These are phyloP conservation scores for Kluyveromyces sp. DNA, from an alignment of 1,139 yeast genomes.

Conservation along the genomic window DNA sequence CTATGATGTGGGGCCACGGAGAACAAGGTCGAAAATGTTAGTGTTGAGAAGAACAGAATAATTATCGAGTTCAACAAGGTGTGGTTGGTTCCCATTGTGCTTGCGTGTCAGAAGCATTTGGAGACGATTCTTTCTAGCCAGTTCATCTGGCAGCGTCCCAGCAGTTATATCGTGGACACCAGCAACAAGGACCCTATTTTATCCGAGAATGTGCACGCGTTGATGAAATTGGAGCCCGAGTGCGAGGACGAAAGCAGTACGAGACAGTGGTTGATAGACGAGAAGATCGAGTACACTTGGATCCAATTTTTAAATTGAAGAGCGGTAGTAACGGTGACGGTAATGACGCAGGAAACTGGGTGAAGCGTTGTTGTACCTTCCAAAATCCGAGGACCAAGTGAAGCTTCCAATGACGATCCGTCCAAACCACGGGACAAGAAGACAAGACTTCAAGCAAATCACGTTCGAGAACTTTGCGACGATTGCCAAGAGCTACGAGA, in stretches of 20 bases:
- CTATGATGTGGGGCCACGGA: slow-evolving; percentile 6
- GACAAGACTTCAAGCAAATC: slow-evolving; percentile 18
- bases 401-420: slow-evolving; percentile 5
- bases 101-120: slow-evolving; percentile 19
- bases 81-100: slow-evolving; percentile 17
- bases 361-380: slow-evolving; percentile 2
- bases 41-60: slow-evolving; percentile 10
- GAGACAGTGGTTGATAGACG: slow-evolving; percentile 6
- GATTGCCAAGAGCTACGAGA: slow-evolving; percentile 15
- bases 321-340: neutral
- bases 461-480: slow-evolving; percentile 28
- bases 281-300: slow-evolving; percentile 11
- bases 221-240: slow-evolving; percentile 11
- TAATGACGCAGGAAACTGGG: slow-evolving; percentile 4
- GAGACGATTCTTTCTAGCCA: slow-evolving; percentile 11
- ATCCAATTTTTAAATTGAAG: slow-evolving; percentile 6
- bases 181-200: slow-evolving; percentile 19
- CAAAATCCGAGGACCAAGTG: slow-evolving; percentile 3
- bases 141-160: slow-evolving; percentile 23
- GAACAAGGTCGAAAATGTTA: slow-evolving; percentile 4
- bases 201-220: slow-evolving; percentile 15
- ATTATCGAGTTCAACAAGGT: slow-evolving; percentile 17
- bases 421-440: slow-evolving; percentile 19
- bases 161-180: slow-evolving; percentile 18
- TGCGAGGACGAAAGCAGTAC: slow-evolving; percentile 8